These are phyloP conservation scores for Rhododendron mucronatum DNA, from an alignment of 148 eudicot species.

Conservation along the genomic window DNA sequence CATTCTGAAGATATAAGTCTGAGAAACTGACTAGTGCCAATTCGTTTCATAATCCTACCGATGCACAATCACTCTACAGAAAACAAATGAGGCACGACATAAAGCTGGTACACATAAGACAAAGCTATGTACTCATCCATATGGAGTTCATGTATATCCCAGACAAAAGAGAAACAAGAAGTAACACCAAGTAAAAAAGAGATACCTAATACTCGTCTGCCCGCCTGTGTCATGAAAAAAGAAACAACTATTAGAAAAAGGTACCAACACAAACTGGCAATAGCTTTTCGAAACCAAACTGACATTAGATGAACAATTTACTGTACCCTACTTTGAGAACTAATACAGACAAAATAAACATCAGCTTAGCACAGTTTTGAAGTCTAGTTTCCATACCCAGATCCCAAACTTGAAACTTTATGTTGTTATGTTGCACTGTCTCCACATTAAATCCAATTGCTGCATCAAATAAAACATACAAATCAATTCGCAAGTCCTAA, in stretches of 20 bases:
- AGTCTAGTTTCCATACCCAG: constrained; percentile 53
- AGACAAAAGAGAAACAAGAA: neutral
- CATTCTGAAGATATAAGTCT: neutral
- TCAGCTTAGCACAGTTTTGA: neutral
- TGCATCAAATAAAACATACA: constrained; percentile 30
- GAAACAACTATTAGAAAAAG: neutral
- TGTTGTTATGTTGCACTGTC: constrained; percentile 93
- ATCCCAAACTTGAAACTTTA: constrained; percentile 99
- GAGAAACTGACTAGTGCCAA: neutral
- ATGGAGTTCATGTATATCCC: neutral
- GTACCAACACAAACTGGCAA: neutral
- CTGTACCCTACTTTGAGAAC: neutral
- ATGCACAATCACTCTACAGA: neutral
- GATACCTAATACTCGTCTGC: constrained; percentile 97
- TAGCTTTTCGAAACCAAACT: neutral
- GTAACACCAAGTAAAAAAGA: constrained; percentile 5
- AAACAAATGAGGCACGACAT: neutral
- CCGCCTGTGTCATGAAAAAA: constrained; percentile 67
- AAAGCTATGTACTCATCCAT: neutral
- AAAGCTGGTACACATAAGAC: neutral
- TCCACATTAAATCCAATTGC: constrained; percentile 98
- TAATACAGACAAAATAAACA: neutral
- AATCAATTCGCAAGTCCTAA: constrained; percentile 1
- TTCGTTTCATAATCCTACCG: neutral
- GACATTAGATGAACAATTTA: neutral